These are phyloP conservation scores for Aureobasidium leucospermi DNA, from an alignment of 2,329 filamentous ascomycete genomes.

Conservation along the genomic window DNA sequence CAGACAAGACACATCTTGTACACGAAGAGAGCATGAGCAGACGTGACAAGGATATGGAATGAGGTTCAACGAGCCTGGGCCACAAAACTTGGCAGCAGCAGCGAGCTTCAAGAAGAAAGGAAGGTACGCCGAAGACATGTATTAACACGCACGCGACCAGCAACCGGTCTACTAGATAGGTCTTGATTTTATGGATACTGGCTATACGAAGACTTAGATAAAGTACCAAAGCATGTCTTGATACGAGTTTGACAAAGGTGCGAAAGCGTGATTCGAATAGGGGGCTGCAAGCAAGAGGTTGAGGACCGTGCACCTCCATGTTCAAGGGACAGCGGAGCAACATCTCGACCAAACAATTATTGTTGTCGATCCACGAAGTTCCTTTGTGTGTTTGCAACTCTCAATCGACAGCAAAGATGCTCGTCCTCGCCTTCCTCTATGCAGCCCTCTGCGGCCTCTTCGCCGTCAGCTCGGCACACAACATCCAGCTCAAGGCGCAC, in stretches of 20 bases:
- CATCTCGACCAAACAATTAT: constrained; percentile 5
- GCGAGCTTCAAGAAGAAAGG: not conserved
- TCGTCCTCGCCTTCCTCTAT: constrained; percentile 30
- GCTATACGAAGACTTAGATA: not conserved
- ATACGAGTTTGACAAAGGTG: not conserved
- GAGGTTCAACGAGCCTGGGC: constrained; percentile 1
- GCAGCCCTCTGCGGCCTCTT: constrained; percentile 49
- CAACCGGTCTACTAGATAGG: not conserved
- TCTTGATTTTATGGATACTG: too few relatives aligned
- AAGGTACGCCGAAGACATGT: not conserved
- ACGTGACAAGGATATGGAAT: not conserved
- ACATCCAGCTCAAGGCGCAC: constrained; percentile 90
- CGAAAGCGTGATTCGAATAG: not conserved
- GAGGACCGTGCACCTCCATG: constrained; percentile 1
- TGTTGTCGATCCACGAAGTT: not conserved
- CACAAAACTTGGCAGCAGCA: not conserved
- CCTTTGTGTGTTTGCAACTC: not conserved
- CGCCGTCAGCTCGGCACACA: constrained; percentile 69
- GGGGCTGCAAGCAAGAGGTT: not conserved
- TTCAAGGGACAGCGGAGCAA: constrained; percentile 10
- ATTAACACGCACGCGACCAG: not conserved
- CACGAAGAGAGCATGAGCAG: not conserved
- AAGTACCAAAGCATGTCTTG: too few relatives aligned
- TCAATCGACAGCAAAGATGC: constrained; percentile 20
- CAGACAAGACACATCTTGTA: not conserved